phyloP scores from a whole-genome alignment of 2,329 filamentous ascomycete species.

The Fusarium heterosporum region DNA sequence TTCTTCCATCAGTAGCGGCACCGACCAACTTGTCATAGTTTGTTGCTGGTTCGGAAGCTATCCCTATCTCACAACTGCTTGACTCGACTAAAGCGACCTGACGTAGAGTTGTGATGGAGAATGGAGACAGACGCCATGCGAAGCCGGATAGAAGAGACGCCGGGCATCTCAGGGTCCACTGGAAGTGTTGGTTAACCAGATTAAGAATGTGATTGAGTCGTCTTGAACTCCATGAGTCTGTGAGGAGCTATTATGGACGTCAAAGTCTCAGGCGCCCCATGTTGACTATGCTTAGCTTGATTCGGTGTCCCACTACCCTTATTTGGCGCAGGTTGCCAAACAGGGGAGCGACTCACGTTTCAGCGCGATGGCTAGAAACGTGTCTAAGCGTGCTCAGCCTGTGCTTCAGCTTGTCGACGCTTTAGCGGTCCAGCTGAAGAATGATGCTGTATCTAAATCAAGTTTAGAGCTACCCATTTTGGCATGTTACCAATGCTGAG shows the following conservation, averaged over 20 bases:
- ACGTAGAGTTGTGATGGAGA: slow-evolving; percentile 28
- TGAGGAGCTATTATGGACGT: slow-evolving; percentile 25
- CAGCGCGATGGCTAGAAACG: slow-evolving; percentile 44
- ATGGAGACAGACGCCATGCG: slow-evolving; percentile 29
- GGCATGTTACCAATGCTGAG: slow-evolving; percentile 33
- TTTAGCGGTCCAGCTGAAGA: slow-evolving; percentile 39
- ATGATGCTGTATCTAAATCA: slow-evolving; percentile 39
- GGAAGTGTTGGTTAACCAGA: slow-evolving; percentile 30
- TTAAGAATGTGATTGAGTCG: slow-evolving; percentile 29
- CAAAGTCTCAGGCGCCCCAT: slow-evolving; percentile 37
- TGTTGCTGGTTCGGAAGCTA: slow-evolving; percentile 24
- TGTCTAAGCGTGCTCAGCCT: slow-evolving; percentile 24
- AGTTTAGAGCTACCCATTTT: slow-evolving; percentile 35
- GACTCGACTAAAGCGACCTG: slow-evolving; percentile 7
- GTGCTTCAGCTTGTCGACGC: slow-evolving; percentile 24
- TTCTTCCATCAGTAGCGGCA: slow-evolving; percentile 19
- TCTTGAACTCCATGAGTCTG: slow-evolving; percentile 17
- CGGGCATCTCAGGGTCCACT: slow-evolving; percentile 29
- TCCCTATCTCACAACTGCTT: slow-evolving; percentile 27
- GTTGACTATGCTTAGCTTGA: slow-evolving; percentile 22
- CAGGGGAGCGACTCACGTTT: slow-evolving; percentile 49
- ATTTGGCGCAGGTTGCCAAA: slow-evolving; percentile 37
- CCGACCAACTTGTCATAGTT: slow-evolving; percentile 28
- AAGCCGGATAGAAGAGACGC: slow-evolving; percentile 42
- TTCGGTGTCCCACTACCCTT: slow-evolving; percentile 29